These are phyloP conservation scores for Plantago ovata DNA, from an alignment of 257 asterid genomes.

Conservation along the genomic window DNA sequence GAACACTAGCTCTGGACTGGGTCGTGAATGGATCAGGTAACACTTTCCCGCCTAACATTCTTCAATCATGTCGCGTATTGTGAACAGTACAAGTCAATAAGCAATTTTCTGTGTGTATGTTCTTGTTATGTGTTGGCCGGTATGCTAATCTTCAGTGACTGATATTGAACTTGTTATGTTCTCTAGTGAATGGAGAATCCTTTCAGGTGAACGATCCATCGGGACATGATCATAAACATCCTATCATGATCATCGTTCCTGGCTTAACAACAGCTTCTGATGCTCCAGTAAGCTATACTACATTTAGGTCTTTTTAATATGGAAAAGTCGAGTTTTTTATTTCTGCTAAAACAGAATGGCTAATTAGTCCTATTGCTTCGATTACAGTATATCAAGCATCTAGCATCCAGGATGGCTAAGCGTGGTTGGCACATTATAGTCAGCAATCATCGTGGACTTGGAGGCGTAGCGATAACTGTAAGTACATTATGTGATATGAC, in stretches of 20 bases:
- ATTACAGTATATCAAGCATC: conserved; percentile 56
- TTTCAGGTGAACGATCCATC: conserved; percentile 25
- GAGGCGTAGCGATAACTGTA: conserved; percentile 64
- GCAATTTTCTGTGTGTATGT: no score
- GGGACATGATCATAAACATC: conserved; percentile 29
- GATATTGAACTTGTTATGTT: neutral
- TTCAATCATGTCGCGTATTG: no score
- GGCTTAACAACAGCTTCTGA: conserved; percentile 58
- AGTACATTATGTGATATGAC: conserved; percentile 22
- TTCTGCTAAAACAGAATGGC: no score
- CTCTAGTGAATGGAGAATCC: conserved; percentile 23
- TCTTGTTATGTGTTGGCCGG: no score
- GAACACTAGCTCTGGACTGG: conserved; percentile 80
- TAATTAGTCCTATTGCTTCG: neutral
- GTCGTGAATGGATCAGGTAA: conserved; percentile 35
- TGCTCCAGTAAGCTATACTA: conserved; percentile 47
- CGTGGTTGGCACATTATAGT: conserved; percentile 55
- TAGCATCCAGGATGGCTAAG: conserved; percentile 46
- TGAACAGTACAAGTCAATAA: no score
- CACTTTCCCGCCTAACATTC: neutral
- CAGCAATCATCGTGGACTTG: conserved; percentile 68
- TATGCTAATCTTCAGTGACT: no score
- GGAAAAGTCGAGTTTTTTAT: no score
- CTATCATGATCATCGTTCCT: conserved; percentile 51
- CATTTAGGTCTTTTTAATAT: no score